Percentiles rank a stretch among this genome's conserved stretches.
Conservation (phyloP, 495 filamentous ascomycete species). For the Talaromyces liani region DNA sequence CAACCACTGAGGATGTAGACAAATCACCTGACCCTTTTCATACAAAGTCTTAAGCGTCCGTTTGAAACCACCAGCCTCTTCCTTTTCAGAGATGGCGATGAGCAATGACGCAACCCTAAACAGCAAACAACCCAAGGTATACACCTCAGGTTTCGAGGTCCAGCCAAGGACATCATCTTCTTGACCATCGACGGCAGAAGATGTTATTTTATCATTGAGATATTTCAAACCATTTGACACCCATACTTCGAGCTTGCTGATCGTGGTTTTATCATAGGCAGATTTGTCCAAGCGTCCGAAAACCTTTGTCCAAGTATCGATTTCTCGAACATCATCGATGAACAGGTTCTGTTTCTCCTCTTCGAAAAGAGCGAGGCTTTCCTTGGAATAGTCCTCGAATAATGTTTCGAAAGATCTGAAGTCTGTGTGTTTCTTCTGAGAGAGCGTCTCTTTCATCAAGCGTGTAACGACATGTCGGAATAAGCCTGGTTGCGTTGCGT, state of each 20-base stretch:
- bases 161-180: constrained; percentile 64
- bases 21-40: constrained; percentile 16
- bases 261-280: constrained; percentile 17
- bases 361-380: constrained; percentile 69
- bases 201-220: constrained; percentile 28
- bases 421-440: neutral
- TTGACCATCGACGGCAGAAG: constrained; percentile 15
- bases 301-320: constrained; percentile 51
- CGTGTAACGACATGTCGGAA: constrained; percentile 20
- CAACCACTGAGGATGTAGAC: constrained; percentile 31
- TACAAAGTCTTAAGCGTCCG: constrained; percentile 18
- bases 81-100: constrained; percentile 19
- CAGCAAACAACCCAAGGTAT: constrained; percentile 57
- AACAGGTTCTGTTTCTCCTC: constrained; percentile 90
- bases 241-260: constrained; percentile 42
- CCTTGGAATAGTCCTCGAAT: constrained; percentile 44
- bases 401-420: constrained; percentile 33
- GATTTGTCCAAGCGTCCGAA: constrained; percentile 25
- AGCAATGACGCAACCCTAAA: constrained; percentile 26
- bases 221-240: constrained; percentile 45
- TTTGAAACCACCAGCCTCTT: constrained; percentile 11
- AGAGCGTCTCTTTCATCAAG: constrained; percentile 14
- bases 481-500: constrained; percentile 27
- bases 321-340: constrained; percentile 69
- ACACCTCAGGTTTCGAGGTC: constrained; percentile 65